These are phyloP conservation scores for Aphanomyces cochlioides DNA, from an alignment of 352 stramenopile species.

Conservation along the genomic window DNA sequence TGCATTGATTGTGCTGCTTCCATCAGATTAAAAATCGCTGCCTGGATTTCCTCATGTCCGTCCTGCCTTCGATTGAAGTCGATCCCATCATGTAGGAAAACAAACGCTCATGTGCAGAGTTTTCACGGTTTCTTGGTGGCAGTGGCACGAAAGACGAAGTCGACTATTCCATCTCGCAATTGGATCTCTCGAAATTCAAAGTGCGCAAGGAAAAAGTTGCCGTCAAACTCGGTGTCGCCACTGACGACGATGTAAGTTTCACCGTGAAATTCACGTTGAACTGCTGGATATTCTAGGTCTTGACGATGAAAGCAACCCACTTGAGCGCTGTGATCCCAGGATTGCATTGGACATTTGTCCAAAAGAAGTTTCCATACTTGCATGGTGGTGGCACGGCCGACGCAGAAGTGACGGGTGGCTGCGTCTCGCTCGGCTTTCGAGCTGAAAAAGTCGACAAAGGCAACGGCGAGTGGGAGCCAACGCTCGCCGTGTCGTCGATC, in stretches of 20 bases:
- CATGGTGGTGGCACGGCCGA: conserved; percentile 71
- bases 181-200: conserved; percentile 78
- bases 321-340: conserved; percentile 74
- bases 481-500: conserved; percentile 77
- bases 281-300: conserved; percentile 33
- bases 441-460: conserved; percentile 66
- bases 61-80: conserved; percentile 77
- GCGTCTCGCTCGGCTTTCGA: conserved; percentile 74
- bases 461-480: conserved; percentile 56
- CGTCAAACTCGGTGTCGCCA: conserved; percentile 74
- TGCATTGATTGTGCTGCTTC: background rate
- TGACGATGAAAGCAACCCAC: conserved; percentile 71
- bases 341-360: conserved; percentile 82
- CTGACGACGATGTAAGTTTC: conserved; percentile 50
- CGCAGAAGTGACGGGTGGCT: conserved; percentile 59
- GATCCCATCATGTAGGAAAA: conserved; percentile 55
- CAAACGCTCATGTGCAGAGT: background rate
- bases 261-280: background rate
- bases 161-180: conserved; percentile 69
- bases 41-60: conserved; percentile 82
- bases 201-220: conserved; percentile 85
- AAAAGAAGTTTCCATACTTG: conserved; percentile 85
- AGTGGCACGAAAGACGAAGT: conserved; percentile 65
- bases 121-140: background rate
- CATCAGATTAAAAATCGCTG: conserved; percentile 69